Conservation (phyloP, 2,329 filamentous ascomycete species). For the Alternaria triticimaculans region DNA sequence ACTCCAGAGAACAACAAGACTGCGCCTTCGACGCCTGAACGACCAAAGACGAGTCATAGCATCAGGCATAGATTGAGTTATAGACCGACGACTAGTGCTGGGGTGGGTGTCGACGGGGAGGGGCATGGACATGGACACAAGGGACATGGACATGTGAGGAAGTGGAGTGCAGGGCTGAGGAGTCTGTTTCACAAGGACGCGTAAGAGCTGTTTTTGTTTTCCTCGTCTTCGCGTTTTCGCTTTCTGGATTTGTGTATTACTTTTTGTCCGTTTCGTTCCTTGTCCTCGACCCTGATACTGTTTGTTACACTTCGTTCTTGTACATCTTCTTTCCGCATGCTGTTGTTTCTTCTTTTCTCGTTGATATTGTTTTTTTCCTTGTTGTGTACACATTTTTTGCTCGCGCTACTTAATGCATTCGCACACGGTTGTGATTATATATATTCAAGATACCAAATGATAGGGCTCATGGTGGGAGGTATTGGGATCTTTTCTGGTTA, state of each 20-base stretch:
- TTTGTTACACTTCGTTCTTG: too few relatives aligned
- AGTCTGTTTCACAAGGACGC: constrained; percentile 23
- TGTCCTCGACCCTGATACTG: too few relatives aligned
- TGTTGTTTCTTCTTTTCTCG: too few relatives aligned
- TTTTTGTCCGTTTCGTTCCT: too few relatives aligned
- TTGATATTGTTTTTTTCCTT: too few relatives aligned
- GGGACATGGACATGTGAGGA: constrained; percentile 19
- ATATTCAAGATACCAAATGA: too few relatives aligned
- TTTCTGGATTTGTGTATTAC: too few relatives aligned
- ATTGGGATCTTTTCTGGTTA: neutral
- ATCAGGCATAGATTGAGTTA: constrained; percentile 1
- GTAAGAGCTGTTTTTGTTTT: neutral
- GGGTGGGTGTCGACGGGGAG: neutral
- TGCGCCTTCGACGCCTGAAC: constrained; percentile 18
- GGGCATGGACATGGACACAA: neutral
- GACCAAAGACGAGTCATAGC: constrained; percentile 22
- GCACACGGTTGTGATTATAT: too few relatives aligned
- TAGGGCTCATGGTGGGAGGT: too few relatives aligned
- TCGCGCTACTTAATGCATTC: too few relatives aligned
- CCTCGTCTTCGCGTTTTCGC: neutral
- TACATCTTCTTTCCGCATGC: too few relatives aligned
- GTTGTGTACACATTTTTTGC: too few relatives aligned
- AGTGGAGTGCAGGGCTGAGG: constrained; percentile 31
- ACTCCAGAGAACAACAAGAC: neutral
- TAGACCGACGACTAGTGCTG: constrained; percentile 12